These are phyloP conservation scores for Coemansia sp. DNA, from an alignment of 192 early-diverging fungal species.

Conservation along the genomic window DNA sequence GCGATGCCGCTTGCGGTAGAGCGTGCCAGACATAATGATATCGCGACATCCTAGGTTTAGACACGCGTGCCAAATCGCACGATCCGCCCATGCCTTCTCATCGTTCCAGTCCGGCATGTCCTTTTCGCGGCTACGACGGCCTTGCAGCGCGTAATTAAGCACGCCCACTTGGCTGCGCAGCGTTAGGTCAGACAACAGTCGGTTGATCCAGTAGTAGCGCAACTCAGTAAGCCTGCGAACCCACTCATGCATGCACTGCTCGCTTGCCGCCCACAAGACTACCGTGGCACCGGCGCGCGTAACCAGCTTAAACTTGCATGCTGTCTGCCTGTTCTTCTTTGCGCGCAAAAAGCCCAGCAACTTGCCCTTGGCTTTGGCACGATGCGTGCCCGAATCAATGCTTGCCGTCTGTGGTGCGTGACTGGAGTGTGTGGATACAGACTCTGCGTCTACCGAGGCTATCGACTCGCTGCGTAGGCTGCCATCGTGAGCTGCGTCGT, in stretches of 20 bases:
- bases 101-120: conserved; percentile 40
- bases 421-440: not conserved
- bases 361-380: conserved; percentile 18
- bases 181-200: conserved; percentile 34
- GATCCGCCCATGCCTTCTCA: conserved; percentile 47
- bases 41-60: conserved; percentile 49
- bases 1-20: conserved; percentile 54
- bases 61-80: conserved; percentile 52
- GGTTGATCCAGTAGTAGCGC: conserved; percentile 48
- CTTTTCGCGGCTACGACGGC: conserved; percentile 27
- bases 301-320: conserved; percentile 41
- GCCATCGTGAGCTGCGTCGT: not conserved
- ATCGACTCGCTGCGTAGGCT: not conserved
- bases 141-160: conserved; percentile 44
- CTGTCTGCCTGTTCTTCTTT: conserved; percentile 24
- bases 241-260: conserved; percentile 50
- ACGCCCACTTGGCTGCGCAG: conserved; percentile 36
- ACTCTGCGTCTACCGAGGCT: conserved; percentile 14
- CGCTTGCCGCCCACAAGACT: conserved; percentile 42
- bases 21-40: conserved; percentile 44
- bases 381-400: not conserved
- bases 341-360: conserved; percentile 31
- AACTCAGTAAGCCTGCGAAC: conserved; percentile 39
- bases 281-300: conserved; percentile 36
- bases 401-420: not conserved